Percentiles rank a stretch among this genome's conserved stretches.
Conservation (phyloP, 352 stramenopile species). For the Blastocystis sp. region DNA sequence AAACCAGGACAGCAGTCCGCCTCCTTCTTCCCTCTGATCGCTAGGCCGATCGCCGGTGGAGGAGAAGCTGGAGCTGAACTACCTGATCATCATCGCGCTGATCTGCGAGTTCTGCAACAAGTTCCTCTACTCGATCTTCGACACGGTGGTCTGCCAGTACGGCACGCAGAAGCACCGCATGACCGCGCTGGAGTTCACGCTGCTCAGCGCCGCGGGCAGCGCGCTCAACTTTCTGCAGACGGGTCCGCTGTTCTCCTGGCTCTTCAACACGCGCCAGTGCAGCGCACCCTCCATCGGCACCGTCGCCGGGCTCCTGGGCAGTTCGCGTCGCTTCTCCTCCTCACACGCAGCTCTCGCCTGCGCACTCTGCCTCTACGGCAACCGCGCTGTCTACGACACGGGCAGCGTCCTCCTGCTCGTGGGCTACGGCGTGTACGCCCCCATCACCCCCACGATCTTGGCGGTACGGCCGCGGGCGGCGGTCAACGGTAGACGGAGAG, state of each 20-base stretch:
- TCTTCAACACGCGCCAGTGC: background rate
- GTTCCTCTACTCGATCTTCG: conserved; percentile 30
- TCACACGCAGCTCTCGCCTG: background rate
- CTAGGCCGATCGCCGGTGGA: too few relatives aligned
- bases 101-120: conserved; percentile 68
- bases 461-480: background rate
- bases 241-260: conserved; percentile 19
- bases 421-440: conserved; percentile 24
- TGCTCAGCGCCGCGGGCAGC: background rate
- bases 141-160: conserved; percentile 26
- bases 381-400: conserved; percentile 6
- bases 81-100: conserved; percentile 47
- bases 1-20: too few relatives aligned
- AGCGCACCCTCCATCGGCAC: conserved; percentile 15
- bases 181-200: conserved; percentile 27
- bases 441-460: conserved; percentile 24
- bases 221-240: conserved; percentile 18
- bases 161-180: background rate
- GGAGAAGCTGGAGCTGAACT: conserved; percentile 20
- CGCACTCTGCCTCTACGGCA: background rate
- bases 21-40: too few relatives aligned
- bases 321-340: background rate
- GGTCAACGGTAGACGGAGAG: conserved; percentile 22
- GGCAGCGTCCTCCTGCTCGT: conserved; percentile 20
- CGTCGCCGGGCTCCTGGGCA: conserved; percentile 9